Conservation (phyloP, 108 stramenopile species). For the Cyclotella sp. region DNA sequence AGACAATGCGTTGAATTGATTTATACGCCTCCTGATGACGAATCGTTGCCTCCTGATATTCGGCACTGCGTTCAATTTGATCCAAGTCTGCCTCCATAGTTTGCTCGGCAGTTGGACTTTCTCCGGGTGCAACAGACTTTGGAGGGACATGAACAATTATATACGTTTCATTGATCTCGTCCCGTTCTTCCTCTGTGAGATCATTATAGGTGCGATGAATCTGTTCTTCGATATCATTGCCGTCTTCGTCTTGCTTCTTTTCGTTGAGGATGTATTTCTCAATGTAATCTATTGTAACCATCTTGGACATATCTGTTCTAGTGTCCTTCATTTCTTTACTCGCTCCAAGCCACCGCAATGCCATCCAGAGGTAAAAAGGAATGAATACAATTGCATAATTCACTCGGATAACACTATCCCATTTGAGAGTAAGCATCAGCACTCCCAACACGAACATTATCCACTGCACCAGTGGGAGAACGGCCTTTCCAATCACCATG, state of each 20-base stretch:
- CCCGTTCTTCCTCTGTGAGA: constrained; percentile 68
- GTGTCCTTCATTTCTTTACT: constrained; percentile 36
- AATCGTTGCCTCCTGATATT: constrained; percentile 66
- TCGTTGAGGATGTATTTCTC: constrained; percentile 66
- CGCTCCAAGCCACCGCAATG: constrained; percentile 47
- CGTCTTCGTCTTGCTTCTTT: constrained; percentile 50
- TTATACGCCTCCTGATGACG: constrained; percentile 49
- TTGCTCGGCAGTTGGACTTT: constrained; percentile 38
- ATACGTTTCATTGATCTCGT: constrained; percentile 56
- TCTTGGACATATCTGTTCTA: constrained; percentile 51
- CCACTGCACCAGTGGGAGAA: constrained; percentile 48
- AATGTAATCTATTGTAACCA: constrained; percentile 70
- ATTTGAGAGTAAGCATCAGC: constrained; percentile 54
- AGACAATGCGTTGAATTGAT: constrained; percentile 45
- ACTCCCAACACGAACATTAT: constrained; percentile 55
- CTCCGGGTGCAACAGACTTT: constrained; percentile 48
- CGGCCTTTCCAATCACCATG: constrained; percentile 44
- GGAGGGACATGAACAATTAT: constrained; percentile 65
- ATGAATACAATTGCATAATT: constrained; percentile 45
- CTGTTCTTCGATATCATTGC: constrained; percentile 47
- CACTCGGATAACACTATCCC: constrained; percentile 35
- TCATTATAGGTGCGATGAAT: constrained; percentile 59
- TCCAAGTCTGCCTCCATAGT: constrained; percentile 35
- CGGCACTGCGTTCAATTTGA: constrained; percentile 68
- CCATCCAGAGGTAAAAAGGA: constrained; percentile 52